Evolutionary conservation across 352 stramenopile genomes (phyloP).

Genomic region (Plasmopara viticola): DNA sequence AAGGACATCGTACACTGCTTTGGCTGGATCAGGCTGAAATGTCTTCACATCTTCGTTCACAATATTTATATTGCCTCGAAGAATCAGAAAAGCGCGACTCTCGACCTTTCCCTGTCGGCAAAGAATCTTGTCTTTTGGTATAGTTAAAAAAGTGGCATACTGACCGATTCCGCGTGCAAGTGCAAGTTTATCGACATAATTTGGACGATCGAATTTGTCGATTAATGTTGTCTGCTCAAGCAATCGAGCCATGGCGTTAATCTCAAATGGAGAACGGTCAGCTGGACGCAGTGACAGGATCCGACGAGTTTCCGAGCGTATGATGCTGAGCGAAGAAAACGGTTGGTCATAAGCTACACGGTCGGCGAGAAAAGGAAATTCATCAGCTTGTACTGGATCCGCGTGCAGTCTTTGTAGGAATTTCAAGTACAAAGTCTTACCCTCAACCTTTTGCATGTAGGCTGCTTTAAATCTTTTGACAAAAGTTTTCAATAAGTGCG

Average conservation of each 20-base stretch:
- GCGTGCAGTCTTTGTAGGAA: slow-evolving; percentile 55
- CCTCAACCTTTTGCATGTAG: slow-evolving; percentile 71
- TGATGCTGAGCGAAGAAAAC: slow-evolving; percentile 54
- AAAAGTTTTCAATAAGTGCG: slow-evolving; percentile 62
- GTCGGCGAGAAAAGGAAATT: slow-evolving; percentile 50
- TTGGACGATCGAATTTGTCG: slow-evolving; percentile 59
- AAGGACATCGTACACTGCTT: slow-evolving; percentile 55
- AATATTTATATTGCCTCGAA: slow-evolving; percentile 69
- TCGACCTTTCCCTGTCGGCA: slow-evolving; percentile 73
- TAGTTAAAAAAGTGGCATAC: slow-evolving; percentile 47
- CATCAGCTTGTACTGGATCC: slow-evolving; percentile 43
- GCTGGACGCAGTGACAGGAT: slow-evolving; percentile 38
- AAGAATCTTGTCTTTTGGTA: slow-evolving; percentile 46
- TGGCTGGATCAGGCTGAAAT: slow-evolving; percentile 14
- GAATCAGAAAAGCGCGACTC: slow-evolving; percentile 70
- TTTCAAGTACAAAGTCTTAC: slow-evolving; percentile 69
- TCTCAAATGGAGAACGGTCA: slow-evolving; percentile 34
- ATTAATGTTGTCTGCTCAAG: slow-evolving; percentile 55
- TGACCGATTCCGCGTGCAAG: slow-evolving; percentile 44
- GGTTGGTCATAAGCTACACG: slow-evolving; percentile 52
- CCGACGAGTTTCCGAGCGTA: slow-evolving; percentile 58
- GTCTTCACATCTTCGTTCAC: slow-evolving; percentile 64
- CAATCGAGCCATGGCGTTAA: slow-evolving; percentile 49
- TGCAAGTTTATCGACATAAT: slow-evolving; percentile 37
- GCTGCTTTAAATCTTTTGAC: slow-evolving; percentile 74